phyloP scores from a whole-genome alignment of 176 grass and related monocot species.

The Avena atlantica region DNA sequence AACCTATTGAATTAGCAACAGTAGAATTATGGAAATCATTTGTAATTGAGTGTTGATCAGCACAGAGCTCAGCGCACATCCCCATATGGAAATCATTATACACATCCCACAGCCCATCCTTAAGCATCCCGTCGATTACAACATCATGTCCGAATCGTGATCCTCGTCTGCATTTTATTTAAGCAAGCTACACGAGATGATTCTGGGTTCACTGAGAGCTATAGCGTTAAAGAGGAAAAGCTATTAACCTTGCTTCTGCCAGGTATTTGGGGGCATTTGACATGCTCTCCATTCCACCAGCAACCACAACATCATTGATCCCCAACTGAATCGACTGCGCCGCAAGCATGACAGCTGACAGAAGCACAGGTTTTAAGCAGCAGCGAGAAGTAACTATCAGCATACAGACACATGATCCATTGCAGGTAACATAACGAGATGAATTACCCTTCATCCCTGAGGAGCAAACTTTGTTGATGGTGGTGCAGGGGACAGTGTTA shows the following conservation, averaged over 20 bases:
- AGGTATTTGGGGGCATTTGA: constrained; percentile 92
- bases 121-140: constrained; percentile 88
- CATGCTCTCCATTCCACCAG: constrained; percentile 99
- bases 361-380: neutral
- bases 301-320: constrained; percentile 80
- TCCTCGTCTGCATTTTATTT: constrained; percentile 62
- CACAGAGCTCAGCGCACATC: constrained; percentile 88
- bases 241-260: constrained; percentile 63
- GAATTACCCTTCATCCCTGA: constrained; percentile 87
- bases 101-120: constrained; percentile 93
- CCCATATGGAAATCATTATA: constrained; percentile 93
- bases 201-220: neutral
- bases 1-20: neutral
- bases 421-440: constrained; percentile 26
- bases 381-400: neutral
- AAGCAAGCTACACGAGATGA: neutral
- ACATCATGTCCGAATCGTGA: constrained; percentile 84
- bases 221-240: neutral
- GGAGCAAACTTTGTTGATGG: constrained; percentile 94
- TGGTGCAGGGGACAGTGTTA: constrained; percentile 80
- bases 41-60: constrained; percentile 57
- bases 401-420: too few species aligned
- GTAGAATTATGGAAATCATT: too few species aligned
- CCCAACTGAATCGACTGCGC: constrained; percentile 90
- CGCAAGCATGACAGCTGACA: constrained; percentile 81